These are phyloP conservation scores for Epichloe gansuensis DNA, from an alignment of 2,329 filamentous ascomycete genomes.

Conservation along the genomic window DNA sequence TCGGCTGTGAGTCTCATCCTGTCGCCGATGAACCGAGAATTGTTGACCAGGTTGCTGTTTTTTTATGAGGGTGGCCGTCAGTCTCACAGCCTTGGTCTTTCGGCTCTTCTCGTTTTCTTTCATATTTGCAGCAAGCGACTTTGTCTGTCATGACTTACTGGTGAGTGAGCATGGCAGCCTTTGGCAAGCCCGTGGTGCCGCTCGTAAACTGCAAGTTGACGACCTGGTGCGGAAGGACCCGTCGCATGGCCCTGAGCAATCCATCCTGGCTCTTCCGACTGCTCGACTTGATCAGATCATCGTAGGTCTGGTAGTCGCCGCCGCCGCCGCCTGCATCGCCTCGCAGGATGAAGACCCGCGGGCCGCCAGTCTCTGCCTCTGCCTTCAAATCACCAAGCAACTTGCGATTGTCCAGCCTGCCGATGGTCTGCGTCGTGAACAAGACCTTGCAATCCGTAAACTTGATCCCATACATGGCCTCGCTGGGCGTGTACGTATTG, in stretches of 20 bases:
- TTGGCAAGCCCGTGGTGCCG: slow-evolving; percentile 62
- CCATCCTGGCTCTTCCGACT: slow-evolving; percentile 33
- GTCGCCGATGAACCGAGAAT: slow-evolving; percentile 59
- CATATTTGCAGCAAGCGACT: no score
- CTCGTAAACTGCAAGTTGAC: slow-evolving; percentile 67
- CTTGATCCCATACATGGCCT: slow-evolving; percentile 57
- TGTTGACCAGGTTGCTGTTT: slow-evolving; percentile 47
- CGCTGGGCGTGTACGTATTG: slow-evolving; percentile 67
- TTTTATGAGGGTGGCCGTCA: neutral
- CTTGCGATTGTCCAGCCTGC: slow-evolving; percentile 48
- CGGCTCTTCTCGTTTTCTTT: neutral
- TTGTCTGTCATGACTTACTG: slow-evolving; percentile 29
- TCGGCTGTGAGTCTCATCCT: slow-evolving; percentile 55
- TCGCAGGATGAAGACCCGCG: slow-evolving; percentile 48
- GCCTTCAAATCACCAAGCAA: slow-evolving; percentile 43
- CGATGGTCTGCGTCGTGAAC: slow-evolving; percentile 60
- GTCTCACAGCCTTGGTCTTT: neutral
- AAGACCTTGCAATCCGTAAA: slow-evolving; percentile 63
- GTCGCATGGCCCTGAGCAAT: slow-evolving; percentile 39
- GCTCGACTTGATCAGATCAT: slow-evolving; percentile 42
- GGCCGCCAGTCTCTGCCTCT: slow-evolving; percentile 30
- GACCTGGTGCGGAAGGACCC: slow-evolving; percentile 52
- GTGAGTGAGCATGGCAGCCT: slow-evolving; percentile 64
- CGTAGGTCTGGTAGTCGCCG: slow-evolving; percentile 46
- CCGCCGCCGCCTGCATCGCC: slow-evolving; percentile 36